Percentiles rank a stretch among this genome's conserved stretches.
phyloP scores from a whole-genome alignment of 1,284 basidiomycete genomes.

The Melanopsichium pennsylvanicum region DNA sequence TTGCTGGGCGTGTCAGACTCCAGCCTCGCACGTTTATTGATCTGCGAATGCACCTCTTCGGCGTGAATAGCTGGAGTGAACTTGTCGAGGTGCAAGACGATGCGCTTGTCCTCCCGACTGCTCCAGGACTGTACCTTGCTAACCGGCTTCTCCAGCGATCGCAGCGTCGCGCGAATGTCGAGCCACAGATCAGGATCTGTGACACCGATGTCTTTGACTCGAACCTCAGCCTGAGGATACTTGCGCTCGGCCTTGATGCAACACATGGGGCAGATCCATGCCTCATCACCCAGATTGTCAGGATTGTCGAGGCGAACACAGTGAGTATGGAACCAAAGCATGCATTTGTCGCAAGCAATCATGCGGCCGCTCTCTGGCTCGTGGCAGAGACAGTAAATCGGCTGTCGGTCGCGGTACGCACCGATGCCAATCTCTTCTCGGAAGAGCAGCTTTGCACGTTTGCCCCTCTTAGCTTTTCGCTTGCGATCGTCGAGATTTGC shows the following conservation, averaged over 20 bases:
- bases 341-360: constrained; percentile 65
- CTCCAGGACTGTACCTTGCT: constrained; percentile 58
- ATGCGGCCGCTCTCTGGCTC: constrained; percentile 56
- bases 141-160: constrained; percentile 56
- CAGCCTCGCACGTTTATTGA: constrained; percentile 30
- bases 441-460: constrained; percentile 64
- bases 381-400: constrained; percentile 63
- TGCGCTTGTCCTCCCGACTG: constrained; percentile 46
- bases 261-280: constrained; percentile 65
- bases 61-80: constrained; percentile 60
- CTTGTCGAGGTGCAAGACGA: constrained; percentile 58
- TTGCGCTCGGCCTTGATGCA: constrained; percentile 62
- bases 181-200: constrained; percentile 55
- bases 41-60: constrained; percentile 40
- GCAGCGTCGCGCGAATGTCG: constrained; percentile 60
- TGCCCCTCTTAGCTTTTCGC: constrained; percentile 55
- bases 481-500: constrained; percentile 37
- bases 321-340: constrained; percentile 63
- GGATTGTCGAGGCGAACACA: constrained; percentile 59
- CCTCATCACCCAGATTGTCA: constrained; percentile 45
- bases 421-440: constrained; percentile 57
- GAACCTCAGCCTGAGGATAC: constrained; percentile 62
- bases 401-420: constrained; percentile 35
- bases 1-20: constrained; percentile 38
- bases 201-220: constrained; percentile 55